Percentiles rank a stretch among this genome's conserved stretches.
phyloP scores from a whole-genome alignment of 1,139 yeast genomes.

The Sugiyamaella xylanicola region DNA sequence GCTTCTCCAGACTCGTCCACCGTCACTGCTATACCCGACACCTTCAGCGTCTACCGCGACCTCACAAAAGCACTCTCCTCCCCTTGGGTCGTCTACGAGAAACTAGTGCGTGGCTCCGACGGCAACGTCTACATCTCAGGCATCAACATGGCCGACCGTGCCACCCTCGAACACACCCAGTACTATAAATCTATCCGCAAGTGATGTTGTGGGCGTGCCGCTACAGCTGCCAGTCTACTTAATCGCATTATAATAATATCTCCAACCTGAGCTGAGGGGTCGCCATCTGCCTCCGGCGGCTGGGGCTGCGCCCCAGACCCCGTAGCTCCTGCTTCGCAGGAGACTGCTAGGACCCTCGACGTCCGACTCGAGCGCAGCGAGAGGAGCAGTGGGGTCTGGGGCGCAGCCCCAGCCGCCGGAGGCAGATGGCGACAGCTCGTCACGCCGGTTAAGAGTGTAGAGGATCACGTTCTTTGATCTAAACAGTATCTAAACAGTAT shows the following conservation, averaged over 20 bases:
- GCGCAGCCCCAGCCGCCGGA: too few species aligned
- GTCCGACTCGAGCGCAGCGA: too few species aligned
- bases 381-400: too few species aligned
- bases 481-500: too few species aligned
- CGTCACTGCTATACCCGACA: constrained; percentile 13
- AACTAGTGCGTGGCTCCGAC: constrained; percentile 17
- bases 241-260: background rate
- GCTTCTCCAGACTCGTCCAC: background rate
- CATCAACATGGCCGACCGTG: constrained; percentile 14
- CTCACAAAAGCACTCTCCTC: constrained; percentile 9
- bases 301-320: constrained; percentile 19
- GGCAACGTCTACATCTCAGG: constrained; percentile 19
- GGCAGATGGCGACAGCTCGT: too few species aligned
- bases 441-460: too few species aligned
- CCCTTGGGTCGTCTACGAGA: constrained; percentile 23
- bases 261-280: background rate
- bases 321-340: too few species aligned
- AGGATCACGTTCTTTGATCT: too few species aligned
- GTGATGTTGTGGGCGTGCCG: background rate
- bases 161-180: constrained; percentile 17
- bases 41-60: constrained; percentile 18
- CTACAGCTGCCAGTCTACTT: too few species aligned
- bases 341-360: too few species aligned
- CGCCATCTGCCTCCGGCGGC: constrained; percentile 16
- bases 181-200: constrained; percentile 17